A percentile compares a stretch with the other conserved stretches of the same genome.
Conservation (phyloP, 169 alveolate species). For the Besnoitia besnoiti region DNA sequence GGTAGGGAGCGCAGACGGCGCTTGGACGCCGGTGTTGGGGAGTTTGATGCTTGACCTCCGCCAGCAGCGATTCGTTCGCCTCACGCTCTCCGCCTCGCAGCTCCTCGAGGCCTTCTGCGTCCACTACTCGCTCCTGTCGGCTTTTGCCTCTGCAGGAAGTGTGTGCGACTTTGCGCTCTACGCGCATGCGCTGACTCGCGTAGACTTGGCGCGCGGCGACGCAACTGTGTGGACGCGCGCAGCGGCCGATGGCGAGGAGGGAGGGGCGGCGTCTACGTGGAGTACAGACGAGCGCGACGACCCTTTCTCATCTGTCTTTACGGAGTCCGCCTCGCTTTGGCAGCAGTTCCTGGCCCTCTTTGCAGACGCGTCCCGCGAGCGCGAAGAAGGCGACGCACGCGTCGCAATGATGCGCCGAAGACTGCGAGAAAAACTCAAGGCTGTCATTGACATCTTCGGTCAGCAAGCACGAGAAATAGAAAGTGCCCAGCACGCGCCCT, state of each 20-base stretch:
- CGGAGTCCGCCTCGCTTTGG: neutral
- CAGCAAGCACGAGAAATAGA: neutral
- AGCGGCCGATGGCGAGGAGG: neutral
- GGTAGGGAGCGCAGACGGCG: neutral
- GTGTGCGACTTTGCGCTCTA: neutral
- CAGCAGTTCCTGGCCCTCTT: neutral
- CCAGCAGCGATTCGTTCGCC: neutral
- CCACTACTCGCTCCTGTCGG: neutral
- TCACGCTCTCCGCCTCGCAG: neutral
- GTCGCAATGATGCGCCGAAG: neutral
- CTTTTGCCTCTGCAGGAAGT: neutral
- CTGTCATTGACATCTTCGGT: neutral
- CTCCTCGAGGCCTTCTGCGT: slow-evolving; percentile 31
- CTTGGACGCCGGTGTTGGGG: neutral
- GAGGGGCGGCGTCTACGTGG: neutral
- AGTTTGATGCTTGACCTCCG: neutral
- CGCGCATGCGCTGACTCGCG: neutral
- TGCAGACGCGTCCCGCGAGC: neutral
- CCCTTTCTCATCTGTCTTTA: neutral
- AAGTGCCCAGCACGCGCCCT: too few relatives aligned
- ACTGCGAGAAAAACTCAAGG: neutral
- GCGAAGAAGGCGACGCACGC: neutral
- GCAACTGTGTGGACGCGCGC: neutral
- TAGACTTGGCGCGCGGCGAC: neutral
- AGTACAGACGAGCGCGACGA: neutral